Evolutionary conservation across 306 rosid species (phyloP), one percentile per base, ranked within the genome.

Genomic region (Vigna unguiculata): DNA sequence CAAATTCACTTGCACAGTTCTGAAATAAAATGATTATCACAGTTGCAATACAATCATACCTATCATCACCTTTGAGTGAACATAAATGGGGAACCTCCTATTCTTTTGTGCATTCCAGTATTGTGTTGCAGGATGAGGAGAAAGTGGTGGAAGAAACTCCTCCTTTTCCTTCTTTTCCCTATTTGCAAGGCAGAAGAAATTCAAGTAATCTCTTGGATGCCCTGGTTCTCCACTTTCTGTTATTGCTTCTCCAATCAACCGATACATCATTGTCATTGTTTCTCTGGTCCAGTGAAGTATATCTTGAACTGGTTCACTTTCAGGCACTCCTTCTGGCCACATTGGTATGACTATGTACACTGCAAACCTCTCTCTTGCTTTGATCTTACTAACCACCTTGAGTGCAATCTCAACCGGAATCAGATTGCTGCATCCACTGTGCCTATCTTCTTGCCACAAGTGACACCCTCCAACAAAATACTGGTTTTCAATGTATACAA

Each of bases 291-390:
- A 90, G 69, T 92, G 86, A 84, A 92, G 74, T 76, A 95, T 90
- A 52, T 92, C 99, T 71, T 83, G 87, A 70, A 95, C 99, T 11
- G 92, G 60, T 24, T 95, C 99, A 81, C 97, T 87, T 74, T 90
- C 96, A 28, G 97, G 90, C 14, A 70, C 77, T 25, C 99, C 99
- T 87, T 95, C 97, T 10, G 99, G 99, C 97, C 99, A 95, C 99
- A 95, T 92, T 34, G 99, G 99, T 14, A 95, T 92, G 30, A 95
- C 90, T 54, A 95, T 80, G 28, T 95, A 95, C 77, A 83, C 99
- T 40, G 92, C 86, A 77, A 95, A 95, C 2, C 96, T 86, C 88
- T 95, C 88, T 80, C 83, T 87, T 67, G 91, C 91, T 68, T 79
- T 95, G 19, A 95, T 95, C 88, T 95, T 92, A 24, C 71, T 81